Evolutionary conservation across 768 basidiomycete species (phyloP), one percentile per base, ranked within the genome.

Genomic region (Russula emetica): DNA sequence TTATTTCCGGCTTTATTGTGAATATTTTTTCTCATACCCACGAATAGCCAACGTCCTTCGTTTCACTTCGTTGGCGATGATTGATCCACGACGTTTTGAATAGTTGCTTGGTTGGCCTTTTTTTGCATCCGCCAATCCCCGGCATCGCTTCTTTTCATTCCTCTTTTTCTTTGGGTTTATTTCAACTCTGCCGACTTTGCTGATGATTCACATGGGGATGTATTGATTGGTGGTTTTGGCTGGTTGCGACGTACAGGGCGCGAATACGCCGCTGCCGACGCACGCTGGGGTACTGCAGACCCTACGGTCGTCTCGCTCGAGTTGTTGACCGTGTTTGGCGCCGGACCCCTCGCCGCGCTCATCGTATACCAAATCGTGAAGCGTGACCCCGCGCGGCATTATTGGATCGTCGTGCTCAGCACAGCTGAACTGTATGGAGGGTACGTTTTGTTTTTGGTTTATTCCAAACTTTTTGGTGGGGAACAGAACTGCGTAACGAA

Each of bases 251-350:
- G 45, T 5, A 24, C 66, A 91, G 90, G 90, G 89, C 86, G 79
- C 67, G 90, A 92, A 72, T 92, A 94, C 70, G 85, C 88, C 26
- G 78, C 79, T 2, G 92, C 91, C 6, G 92, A 94, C 71, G 80
- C 82, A 60, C 84, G 92, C 47, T 94, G 92, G 92, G 92, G 90
- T 16, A 71, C 80, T 50, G 78, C 90, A 0, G 92, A 94, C 70
- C 82, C 88, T 1, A 88, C 87, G 1, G 80, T 93, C 57, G 89
- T 94, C 51, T 86, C 90, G 7, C 83, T 94, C 38, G 92, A 94
- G 72, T 73, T 93, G 60, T 78, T 94, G 66, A 94, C 92, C 7
- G 92, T 94, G 13, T 79, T 93, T 38, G 85, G 85, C 24, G 88
- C 82, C 20, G 92, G 85, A 0, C 87, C 90, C 0, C 71, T 94